Evolutionary conservation across 345 rosid genomes (phyloP), one percentile per base, ranked within the genome.

Genomic region (Angophora floribunda): DNA sequence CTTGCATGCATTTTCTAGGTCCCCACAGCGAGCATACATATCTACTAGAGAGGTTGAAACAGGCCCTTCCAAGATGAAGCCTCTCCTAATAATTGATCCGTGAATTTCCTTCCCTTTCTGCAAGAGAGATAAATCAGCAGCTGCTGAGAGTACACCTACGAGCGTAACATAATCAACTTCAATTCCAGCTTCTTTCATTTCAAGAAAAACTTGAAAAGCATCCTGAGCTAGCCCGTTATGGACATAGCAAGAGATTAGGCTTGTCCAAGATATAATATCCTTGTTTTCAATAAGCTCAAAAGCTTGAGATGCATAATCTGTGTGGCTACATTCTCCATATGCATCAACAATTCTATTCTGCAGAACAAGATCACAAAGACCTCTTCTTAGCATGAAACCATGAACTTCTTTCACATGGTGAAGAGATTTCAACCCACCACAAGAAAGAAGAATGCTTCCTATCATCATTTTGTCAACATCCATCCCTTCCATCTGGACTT

Each of bases 211-310:
- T 91, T 87, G 87, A 88, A 91, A 88, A 90, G 99, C 98, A 91
- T 94, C 95, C 87, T 88, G 92, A 86, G 94, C 91, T n/a, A 91
- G 89, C 85, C 96, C 95, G 88, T 93, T 93, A 78, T 89, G 93
- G 89, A 89, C 94, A 92, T 93, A 94, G 53, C 95, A 93, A 49
- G 97, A 96, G 85, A 97, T 94, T 94, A 96, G 93, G 97, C 97
- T 96, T 75, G 99, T 97, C 99, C 98, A 97, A 86, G 98, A 94
- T 86, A 96, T 95, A 61, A 92, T 90, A 94, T 97, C 98, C 91
- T 96, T 95, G n/a, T 85, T 61, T 90, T 93, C 89, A 67, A 93
- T 89, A n/a, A 88, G 92, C 85, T 93, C 91, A 89, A 97, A 95
- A 88, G 92, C 88, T 85, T 87, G 94, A 91, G 92, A 88, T 44